A percentile compares a stretch with the other conserved stretches of the same genome.
Conservation (phyloP, 106 monocot genomes). For the Gastrodia elata region DNA sequence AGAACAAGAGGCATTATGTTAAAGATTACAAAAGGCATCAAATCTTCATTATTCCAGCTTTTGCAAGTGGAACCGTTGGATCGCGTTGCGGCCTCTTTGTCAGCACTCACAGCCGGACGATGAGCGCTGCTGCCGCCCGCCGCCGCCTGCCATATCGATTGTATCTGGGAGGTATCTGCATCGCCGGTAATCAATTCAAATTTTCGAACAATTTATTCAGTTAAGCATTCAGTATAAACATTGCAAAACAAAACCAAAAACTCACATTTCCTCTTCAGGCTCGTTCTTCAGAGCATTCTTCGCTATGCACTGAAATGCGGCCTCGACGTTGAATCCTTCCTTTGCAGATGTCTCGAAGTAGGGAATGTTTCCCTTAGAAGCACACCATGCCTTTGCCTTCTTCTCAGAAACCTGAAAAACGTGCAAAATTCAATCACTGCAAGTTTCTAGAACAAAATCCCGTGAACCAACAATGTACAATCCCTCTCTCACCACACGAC, state of each 20-base stretch:
- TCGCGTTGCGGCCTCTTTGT: too few species aligned
- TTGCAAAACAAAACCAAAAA: background rate
- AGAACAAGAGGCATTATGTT: background rate
- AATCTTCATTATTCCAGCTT: background rate
- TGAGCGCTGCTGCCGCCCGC: slow-evolving; percentile 28
- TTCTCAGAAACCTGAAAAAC: slow-evolving; percentile 57
- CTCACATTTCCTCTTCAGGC: slow-evolving; percentile 83
- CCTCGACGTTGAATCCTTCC: slow-evolving; percentile 68
- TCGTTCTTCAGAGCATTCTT: slow-evolving; percentile 77
- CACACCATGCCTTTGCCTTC: slow-evolving; percentile 64
- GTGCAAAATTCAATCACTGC: background rate
- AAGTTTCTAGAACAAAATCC: background rate
- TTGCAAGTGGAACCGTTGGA: too few species aligned
- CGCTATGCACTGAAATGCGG: slow-evolving; percentile 76
- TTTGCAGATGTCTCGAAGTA: slow-evolving; percentile 85
- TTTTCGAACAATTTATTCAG: too few species aligned
- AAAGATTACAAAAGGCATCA: background rate
- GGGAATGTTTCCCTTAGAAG: slow-evolving; percentile 78
- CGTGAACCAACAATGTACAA: too few species aligned
- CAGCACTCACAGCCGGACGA: slow-evolving; percentile 64
- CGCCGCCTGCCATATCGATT: slow-evolving; percentile 46
- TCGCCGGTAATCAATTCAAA: background rate
- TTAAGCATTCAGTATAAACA: too few species aligned
- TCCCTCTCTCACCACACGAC: slow-evolving; percentile 56
- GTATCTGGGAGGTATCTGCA: slow-evolving; percentile 66